Conservation (phyloP, 805 yeast species). For the Kodamaea leandrae region DNA sequence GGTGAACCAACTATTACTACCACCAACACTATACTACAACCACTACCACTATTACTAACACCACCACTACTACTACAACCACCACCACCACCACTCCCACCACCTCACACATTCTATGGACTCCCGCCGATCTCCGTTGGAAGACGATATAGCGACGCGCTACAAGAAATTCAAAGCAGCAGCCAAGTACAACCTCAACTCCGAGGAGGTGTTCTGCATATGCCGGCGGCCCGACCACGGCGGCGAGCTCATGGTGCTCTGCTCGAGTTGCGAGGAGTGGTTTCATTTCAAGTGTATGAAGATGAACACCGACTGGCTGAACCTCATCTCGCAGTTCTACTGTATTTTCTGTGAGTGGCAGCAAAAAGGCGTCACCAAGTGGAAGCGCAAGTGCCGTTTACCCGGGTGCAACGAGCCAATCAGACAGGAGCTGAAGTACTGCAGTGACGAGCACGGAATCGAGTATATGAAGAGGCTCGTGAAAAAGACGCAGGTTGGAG, state of each 20-base stretch:
- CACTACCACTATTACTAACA: no score
- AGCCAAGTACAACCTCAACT: conserved; percentile 44
- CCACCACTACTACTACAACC: no score
- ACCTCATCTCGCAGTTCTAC: conserved; percentile 59
- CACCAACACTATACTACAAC: no score
- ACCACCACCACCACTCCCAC: no score
- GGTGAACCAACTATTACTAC: no score
- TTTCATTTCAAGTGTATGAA: conserved; percentile 80
- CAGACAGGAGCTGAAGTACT: conserved; percentile 60
- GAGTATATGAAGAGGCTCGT: conserved; percentile 36
- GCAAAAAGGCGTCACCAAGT: conserved; percentile 51
- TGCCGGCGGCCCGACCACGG: conserved; percentile 80
- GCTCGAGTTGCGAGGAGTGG: conserved; percentile 97
- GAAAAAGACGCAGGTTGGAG: no score
- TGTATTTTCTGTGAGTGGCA: conserved; percentile 71
- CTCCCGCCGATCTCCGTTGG: conserved; percentile 1
- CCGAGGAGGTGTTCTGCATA: conserved; percentile 70
- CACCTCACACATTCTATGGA: no score
- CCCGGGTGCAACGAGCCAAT: conserved; percentile 56
- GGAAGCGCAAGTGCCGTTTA: conserved; percentile 77
- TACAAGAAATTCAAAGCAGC: conserved; percentile 34
- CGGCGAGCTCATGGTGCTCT: conserved; percentile 80
- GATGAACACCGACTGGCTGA: conserved; percentile 48
- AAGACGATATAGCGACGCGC: conserved; percentile 32
- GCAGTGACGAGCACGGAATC: conserved; percentile 69